Percentiles rank a stretch among this genome's conserved stretches.
phyloP scores from a whole-genome alignment of 768 basidiomycete genomes.

The Imleria badia region DNA sequence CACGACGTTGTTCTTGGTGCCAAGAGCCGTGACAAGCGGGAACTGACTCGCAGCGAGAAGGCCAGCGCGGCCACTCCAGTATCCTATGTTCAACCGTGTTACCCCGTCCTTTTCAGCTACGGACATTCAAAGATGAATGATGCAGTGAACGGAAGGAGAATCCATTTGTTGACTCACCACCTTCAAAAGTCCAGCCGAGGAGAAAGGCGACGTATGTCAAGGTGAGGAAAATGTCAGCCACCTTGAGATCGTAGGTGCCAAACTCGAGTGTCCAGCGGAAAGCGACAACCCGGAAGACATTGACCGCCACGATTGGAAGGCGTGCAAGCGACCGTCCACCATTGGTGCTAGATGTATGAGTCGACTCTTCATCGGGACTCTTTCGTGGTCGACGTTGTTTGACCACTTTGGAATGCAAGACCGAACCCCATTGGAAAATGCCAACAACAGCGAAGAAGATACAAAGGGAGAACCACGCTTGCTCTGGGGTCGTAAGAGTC shows the following conservation, averaged over 20 bases:
- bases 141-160: background rate
- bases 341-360: constrained; percentile 11
- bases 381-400: background rate
- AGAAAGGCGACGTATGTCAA: constrained; percentile 45
- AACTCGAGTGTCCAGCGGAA: constrained; percentile 51
- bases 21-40: constrained; percentile 44
- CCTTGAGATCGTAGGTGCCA: constrained; percentile 38
- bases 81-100: constrained; percentile 5
- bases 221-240: constrained; percentile 49
- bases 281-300: constrained; percentile 47
- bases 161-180: constrained; percentile 38
- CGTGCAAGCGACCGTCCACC: constrained; percentile 39
- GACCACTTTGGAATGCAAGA: constrained; percentile 21
- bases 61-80: constrained; percentile 33
- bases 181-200: constrained; percentile 43
- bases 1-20: constrained; percentile 50
- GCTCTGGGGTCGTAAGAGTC: background rate
- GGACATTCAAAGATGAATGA: background rate
- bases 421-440: constrained; percentile 27
- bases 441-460: constrained; percentile 20
- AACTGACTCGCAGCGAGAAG: constrained; percentile 38
- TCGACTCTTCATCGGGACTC: constrained; percentile 18
- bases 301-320: constrained; percentile 37
- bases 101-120: constrained; percentile 7
- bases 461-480: constrained; percentile 19